A percentile compares a stretch with the other conserved stretches of the same genome.
These are phyloP conservation scores for Penicillium steckii DNA, from an alignment of 495 filamentous ascomycete species.

Conservation along the genomic window DNA sequence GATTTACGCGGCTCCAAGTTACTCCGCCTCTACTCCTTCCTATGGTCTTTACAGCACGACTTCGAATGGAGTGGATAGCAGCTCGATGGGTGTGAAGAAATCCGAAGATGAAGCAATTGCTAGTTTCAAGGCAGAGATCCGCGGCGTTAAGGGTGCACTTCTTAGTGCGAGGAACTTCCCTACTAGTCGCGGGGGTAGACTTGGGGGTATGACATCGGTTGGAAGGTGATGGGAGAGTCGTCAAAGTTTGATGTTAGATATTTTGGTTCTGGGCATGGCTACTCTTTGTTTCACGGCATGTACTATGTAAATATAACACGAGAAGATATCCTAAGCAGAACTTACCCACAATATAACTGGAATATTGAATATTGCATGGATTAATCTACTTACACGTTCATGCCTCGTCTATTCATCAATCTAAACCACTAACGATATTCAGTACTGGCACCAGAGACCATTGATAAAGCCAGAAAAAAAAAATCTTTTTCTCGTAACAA, in stretches of 20 bases:
- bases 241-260: neutral
- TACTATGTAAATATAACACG: neutral
- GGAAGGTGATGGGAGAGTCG: constrained; percentile 11
- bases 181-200: constrained; percentile 35
- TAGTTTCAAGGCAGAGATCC: constrained; percentile 77
- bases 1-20: constrained; percentile 41
- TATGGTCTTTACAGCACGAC: constrained; percentile 32
- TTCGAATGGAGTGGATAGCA: constrained; percentile 26
- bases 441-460: neutral
- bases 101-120: constrained; percentile 74
- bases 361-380: neutral
- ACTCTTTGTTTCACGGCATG: neutral
- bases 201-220: constrained; percentile 19
- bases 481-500: constrained; percentile 23
- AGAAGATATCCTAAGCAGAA: neutral
- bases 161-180: constrained; percentile 74
- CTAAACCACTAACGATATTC: constrained; percentile 1
- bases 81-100: constrained; percentile 39
- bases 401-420: constrained; percentile 14
- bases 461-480: constrained; percentile 5
- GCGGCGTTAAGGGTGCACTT: constrained; percentile 89
- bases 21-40: constrained; percentile 26
- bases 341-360: too few species aligned
- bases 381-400: constrained; percentile 12
- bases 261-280: neutral